Base-by-base conservation (phyloP, 2,329 filamentous ascomycete genomes). In the Aspergillus fructus region DNA sequence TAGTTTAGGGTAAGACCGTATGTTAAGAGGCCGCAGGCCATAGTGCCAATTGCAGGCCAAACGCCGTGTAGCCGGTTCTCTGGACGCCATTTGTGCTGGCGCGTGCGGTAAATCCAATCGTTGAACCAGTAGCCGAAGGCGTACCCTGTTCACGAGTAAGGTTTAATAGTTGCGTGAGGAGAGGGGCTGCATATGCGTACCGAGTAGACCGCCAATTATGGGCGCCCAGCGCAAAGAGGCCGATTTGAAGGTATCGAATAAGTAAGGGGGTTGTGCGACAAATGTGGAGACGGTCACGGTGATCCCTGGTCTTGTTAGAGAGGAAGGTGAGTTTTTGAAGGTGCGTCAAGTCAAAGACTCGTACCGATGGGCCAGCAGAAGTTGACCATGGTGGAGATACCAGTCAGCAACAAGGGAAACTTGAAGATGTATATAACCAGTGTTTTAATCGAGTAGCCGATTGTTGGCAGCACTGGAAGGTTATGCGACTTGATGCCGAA, bases 301-400 rank as follows among this genome's bases (percentile, higher is more conserved):
- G 51, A 75, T 74, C 19, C 68, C 68, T 68, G 9, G 27, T 56
- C 12, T 8, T 23, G 23, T 33, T 24, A 51, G 30, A 23, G 9
- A 42, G 13, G 15, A 19, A 46, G 37, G 5, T 37, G 17, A 5
- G 8, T 34, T 23, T 45, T 19, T 56, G 27, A 30, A 30, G 9
- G 27, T 30, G 9, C 27, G 3, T 4, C 27, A 30, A 30, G 9
- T 30, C 9, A 9, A 30, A 30, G 1, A 11, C 8, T 11, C 9
- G 27, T 30, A 65, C 72, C 72, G 54, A 75, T 75, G 0, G 73
- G 71, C 73, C 71, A 75, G 41, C 66, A 71, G 52, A 74, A 74
- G 23, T 68, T 73, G 13, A 74, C 68, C 65, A 75, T 63, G n/a
- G 66, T 67, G 13, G 70, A 64, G 34, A 75, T 52, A 53, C 68